Conservation (phyloP, 768 basidiomycete species). For the Suillus decipiens region DNA sequence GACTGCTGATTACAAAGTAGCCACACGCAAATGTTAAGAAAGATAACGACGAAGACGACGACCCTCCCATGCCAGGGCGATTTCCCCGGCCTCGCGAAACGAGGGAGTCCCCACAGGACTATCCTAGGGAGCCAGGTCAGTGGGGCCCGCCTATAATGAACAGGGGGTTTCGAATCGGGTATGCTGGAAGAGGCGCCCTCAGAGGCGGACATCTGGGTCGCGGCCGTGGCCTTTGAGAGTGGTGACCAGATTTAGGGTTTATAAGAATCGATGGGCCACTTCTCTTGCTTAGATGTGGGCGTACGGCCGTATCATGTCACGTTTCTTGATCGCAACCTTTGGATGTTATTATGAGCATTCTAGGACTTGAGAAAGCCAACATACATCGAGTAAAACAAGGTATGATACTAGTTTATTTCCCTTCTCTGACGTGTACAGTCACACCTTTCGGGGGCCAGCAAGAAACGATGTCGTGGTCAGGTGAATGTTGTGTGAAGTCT, state of each 20-base stretch:
- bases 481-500: conserved; percentile 8
- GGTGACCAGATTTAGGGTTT: conserved; percentile 3
- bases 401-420: conserved; percentile 11
- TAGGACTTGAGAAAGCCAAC: conserved; percentile 15
- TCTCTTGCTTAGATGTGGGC: conserved; percentile 4
- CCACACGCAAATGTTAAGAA: conserved; percentile 36
- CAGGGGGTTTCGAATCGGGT: conserved; percentile 53
- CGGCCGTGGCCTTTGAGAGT: conserved; percentile 19
- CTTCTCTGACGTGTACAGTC: conserved; percentile 2
- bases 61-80: conserved; percentile 35
- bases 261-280: conserved; percentile 14
- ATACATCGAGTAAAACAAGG: conserved; percentile 30
- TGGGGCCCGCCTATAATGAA: conserved; percentile 19
- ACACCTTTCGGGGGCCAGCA: conserved; percentile 9
- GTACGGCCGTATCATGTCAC: conserved; percentile 9
- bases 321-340: conserved; percentile 14
- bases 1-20: conserved; percentile 16
- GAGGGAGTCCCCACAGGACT: conserved; percentile 16
- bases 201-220: conserved; percentile 25
- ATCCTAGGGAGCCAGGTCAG: conserved; percentile 15
- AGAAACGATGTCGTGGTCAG: conserved; percentile 3
- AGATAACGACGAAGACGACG: conserved; percentile 38
- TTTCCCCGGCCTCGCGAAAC: conserved; percentile 25
- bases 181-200: conserved; percentile 53
- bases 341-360: not conserved